Evolutionary conservation across 805 yeast species (phyloP).

Genomic region (Grigorovia jiainica): DNA sequence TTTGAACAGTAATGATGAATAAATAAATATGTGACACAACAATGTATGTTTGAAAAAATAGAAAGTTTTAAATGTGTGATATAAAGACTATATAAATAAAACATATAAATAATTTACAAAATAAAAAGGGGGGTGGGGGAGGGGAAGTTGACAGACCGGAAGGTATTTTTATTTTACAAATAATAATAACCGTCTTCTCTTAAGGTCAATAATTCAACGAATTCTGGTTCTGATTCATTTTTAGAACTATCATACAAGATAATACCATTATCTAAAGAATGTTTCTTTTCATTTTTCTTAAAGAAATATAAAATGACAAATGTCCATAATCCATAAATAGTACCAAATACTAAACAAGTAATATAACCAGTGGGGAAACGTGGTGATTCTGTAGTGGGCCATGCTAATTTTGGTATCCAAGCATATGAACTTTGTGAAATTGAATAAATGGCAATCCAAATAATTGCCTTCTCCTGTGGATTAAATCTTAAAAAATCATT

Average conservation of each 20-base stretch:
- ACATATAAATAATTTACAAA: no score
- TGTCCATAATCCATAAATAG: constrained; percentile 40
- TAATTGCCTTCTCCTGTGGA: constrained; percentile 45
- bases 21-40: no score
- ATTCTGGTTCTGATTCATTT: constrained; percentile 26
- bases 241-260: constrained; percentile 35
- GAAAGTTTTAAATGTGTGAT: no score
- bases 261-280: constrained; percentile 41
- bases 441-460: constrained; percentile 47
- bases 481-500: constrained; percentile 50
- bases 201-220: constrained; percentile 21
- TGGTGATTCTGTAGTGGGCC: constrained; percentile 52
- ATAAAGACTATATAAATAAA: no score
- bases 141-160: no score
- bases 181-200: constrained; percentile 24
- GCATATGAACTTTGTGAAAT: constrained; percentile 53
- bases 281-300: constrained; percentile 41
- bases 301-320: constrained; percentile 44
- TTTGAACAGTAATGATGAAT: no score
- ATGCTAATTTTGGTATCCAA: constrained; percentile 45
- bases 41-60: no score
- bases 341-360: constrained; percentile 40
- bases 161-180: not conserved
- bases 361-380: constrained; percentile 45
- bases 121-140: no score